Conservation (phyloP, 352 stramenopile genomes). For the Pythium pyrilobum region DNA sequence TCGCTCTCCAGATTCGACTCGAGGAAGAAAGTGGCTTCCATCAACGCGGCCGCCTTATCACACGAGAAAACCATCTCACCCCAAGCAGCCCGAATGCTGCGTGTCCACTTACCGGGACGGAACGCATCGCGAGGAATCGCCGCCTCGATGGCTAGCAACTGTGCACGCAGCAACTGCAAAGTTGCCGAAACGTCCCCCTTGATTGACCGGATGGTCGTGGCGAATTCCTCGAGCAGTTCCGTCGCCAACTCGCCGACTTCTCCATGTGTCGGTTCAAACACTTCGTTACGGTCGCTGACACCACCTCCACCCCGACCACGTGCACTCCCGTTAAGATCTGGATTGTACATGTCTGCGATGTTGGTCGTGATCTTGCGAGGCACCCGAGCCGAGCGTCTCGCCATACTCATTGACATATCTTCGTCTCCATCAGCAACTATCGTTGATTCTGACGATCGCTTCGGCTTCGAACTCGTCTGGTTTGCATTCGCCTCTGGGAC, state of each 20-base stretch:
- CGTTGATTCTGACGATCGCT: background rate
- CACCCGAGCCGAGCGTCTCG: conserved; percentile 51
- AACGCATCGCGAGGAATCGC: conserved; percentile 79
- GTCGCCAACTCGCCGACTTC: conserved; percentile 67
- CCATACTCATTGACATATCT: conserved; percentile 16
- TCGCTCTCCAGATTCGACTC: conserved; percentile 73
- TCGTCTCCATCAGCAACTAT: conserved; percentile 9
- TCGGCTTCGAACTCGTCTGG: background rate
- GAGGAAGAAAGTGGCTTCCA: conserved; percentile 69
- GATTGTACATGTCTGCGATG: conserved; percentile 76
- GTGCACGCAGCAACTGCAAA: conserved; percentile 51
- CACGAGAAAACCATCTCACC: conserved; percentile 67
- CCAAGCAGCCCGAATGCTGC: conserved; percentile 62
- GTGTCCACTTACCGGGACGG: conserved; percentile 60
- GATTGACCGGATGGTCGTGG: conserved; percentile 37
- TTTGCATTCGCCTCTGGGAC: background rate
- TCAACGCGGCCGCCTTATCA: conserved; percentile 34
- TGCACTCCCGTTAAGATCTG: conserved; percentile 40
- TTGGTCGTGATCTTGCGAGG: conserved; percentile 74
- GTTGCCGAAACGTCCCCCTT: conserved; percentile 34
- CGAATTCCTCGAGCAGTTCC: conserved; percentile 59
- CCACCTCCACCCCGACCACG: conserved; percentile 12
- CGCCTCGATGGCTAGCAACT: conserved; percentile 66
- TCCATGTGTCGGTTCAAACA: conserved; percentile 52
- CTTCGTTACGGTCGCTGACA: conserved; percentile 13